phyloP scores from a whole-genome alignment of 495 filamentous ascomycete species.

The Aspergillus mulundensis region DNA sequence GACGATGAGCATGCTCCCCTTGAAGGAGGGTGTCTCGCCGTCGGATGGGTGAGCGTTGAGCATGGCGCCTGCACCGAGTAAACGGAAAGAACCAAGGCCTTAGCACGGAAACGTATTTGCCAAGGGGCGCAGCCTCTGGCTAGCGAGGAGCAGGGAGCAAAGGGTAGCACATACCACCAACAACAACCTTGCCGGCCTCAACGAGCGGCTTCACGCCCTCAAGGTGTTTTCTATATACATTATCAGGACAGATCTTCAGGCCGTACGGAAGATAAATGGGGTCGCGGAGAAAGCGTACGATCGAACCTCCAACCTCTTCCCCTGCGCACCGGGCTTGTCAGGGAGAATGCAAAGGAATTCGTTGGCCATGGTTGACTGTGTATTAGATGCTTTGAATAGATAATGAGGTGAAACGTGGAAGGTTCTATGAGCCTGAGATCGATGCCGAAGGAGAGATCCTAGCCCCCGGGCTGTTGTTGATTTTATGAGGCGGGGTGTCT shows the following conservation, averaged over 20 bases:
- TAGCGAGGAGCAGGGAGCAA: not conserved
- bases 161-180: slow-evolving; percentile 33
- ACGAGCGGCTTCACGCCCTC: slow-evolving; percentile 32
- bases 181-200: slow-evolving; percentile 29
- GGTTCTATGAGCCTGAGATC: not conserved
- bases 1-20: slow-evolving; percentile 64
- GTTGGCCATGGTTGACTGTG: slow-evolving; percentile 39
- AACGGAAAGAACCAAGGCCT: not conserved
- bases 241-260: not conserved
- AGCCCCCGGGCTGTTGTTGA: not conserved
- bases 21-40: slow-evolving; percentile 60
- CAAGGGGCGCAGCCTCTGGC: not conserved
- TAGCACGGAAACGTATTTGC: slow-evolving; percentile 4
- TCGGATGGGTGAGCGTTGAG: slow-evolving; percentile 62
- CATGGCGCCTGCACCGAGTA: slow-evolving; percentile 53
- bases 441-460: not conserved
- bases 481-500: slow-evolving; percentile 8
- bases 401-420: not conserved
- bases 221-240: slow-evolving; percentile 27
- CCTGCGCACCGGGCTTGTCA: slow-evolving; percentile 63
- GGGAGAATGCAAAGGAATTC: slow-evolving; percentile 88
- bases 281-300: slow-evolving; percentile 41
- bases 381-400: not conserved
- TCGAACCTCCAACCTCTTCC: slow-evolving; percentile 67
- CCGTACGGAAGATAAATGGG: not conserved